These are phyloP conservation scores for Termitomyces sp. DNA, from an alignment of 768 basidiomycete genomes.

Conservation along the genomic window DNA sequence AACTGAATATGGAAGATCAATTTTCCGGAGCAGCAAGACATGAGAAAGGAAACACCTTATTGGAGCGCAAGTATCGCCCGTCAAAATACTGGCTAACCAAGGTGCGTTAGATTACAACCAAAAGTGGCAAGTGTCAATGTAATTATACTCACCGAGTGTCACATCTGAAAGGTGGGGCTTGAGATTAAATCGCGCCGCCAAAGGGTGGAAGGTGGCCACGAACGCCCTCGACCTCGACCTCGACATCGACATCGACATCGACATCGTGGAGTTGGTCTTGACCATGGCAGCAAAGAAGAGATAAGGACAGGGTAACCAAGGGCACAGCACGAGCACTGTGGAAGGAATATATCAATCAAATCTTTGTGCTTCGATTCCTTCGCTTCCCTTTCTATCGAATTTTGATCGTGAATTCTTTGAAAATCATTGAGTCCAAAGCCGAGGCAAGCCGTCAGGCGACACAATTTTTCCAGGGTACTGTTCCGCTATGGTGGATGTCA, in stretches of 20 bases:
- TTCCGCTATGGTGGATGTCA: background rate
- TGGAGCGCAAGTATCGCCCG: constrained; percentile 34
- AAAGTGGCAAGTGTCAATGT: constrained; percentile 1
- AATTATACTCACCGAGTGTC: constrained; percentile 16
- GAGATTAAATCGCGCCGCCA: constrained; percentile 19
- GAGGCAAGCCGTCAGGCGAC: background rate
- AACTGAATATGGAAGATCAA: constrained; percentile 16
- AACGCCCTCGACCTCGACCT: constrained; percentile 10
- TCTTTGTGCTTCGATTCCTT: background rate
- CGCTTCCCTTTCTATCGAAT: background rate
- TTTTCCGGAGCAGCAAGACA: background rate
- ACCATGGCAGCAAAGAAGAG: background rate
- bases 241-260: background rate
- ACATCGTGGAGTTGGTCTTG: background rate
- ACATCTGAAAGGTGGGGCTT: constrained; percentile 19
- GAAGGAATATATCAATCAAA: background rate
- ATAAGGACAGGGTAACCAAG: background rate
- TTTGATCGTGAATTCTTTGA: background rate
- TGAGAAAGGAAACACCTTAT: constrained; percentile 22
- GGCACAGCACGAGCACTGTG: background rate
- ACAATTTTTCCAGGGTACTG: background rate
- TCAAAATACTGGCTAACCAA: constrained; percentile 25
- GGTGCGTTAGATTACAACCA: background rate
- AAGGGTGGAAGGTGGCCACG: constrained; percentile 15
- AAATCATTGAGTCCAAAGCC: background rate